Evolutionary conservation across 257 asterid genomes (phyloP).

Genomic region (Thymus mandschuricus): DNA sequence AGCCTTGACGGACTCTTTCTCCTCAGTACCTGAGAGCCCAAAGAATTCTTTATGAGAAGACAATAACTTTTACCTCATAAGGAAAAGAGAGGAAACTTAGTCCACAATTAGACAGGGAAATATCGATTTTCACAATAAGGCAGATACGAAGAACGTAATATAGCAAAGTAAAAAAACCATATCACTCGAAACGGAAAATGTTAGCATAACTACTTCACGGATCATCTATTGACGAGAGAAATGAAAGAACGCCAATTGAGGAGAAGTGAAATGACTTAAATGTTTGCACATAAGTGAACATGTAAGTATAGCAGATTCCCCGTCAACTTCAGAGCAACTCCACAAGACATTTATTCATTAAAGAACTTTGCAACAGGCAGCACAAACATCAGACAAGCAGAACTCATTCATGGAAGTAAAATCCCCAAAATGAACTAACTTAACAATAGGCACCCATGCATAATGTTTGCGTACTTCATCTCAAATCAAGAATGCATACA

Average conservation of each 20-base stretch:
- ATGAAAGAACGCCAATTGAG: neutral
- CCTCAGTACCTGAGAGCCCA: constrained; percentile 67
- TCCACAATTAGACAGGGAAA: constrained; percentile 17
- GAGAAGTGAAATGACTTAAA: too few relatives aligned
- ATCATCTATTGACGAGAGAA: constrained; percentile 2
- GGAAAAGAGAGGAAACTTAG: constrained; percentile 19
- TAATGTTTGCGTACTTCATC: neutral
- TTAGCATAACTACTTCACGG: neutral
- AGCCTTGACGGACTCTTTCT: constrained; percentile 59
- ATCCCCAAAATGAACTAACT: neutral
- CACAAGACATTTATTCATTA: constrained; percentile 1
- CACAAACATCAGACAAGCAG: neutral
- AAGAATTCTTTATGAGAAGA: constrained; percentile 31
- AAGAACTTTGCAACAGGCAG: constrained; percentile 14
- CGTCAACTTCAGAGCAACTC: neutral
- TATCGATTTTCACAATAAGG: neutral
- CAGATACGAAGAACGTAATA: constrained; percentile 4
- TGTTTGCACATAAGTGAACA: neutral
- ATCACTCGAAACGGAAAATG: neutral
- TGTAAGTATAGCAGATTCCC: neutral
- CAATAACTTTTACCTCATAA: neutral
- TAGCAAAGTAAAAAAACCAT: neutral
- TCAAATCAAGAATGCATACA: neutral
- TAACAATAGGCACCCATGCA: neutral
- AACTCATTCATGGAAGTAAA: neutral